These are phyloP conservation scores for Eutypella sp. DNA, from an alignment of 2,329 filamentous ascomycete species.

Conservation along the genomic window DNA sequence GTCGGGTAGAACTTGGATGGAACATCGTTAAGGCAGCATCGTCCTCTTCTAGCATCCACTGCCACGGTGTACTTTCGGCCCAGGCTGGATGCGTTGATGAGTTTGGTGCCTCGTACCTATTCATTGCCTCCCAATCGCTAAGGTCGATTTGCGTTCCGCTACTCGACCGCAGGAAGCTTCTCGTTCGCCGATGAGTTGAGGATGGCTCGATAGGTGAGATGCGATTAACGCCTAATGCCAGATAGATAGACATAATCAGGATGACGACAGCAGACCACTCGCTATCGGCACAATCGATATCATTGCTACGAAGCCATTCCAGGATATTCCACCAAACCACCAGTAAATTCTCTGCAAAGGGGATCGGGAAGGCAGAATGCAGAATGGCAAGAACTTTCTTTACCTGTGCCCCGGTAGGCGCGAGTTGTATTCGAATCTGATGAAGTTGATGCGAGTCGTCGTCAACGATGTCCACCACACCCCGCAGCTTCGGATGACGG, in stretches of 20 bases:
- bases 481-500: conserved; percentile 52
- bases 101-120: conserved; percentile 40
- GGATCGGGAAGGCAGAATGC: conserved; percentile 57
- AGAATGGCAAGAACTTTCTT: conserved; percentile 56
- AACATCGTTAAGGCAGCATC: conserved; percentile 26
- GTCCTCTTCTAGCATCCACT: conserved; percentile 62
- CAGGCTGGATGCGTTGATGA: conserved; percentile 48
- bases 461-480: conserved; percentile 63
- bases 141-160: conserved; percentile 26
- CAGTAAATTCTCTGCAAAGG: conserved; percentile 55
- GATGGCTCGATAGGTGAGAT: conserved; percentile 16
- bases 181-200: conserved; percentile 14
- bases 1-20: conserved; percentile 16
- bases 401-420: conserved; percentile 60
- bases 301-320: conserved; percentile 58
- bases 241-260: conserved; percentile 58
- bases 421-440: conserved; percentile 62
- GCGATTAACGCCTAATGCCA: conserved; percentile 47
- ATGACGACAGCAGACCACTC: conserved; percentile 69
- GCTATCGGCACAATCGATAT: conserved; percentile 40
- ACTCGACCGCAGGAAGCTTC: conserved; percentile 25
- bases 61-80: conserved; percentile 62
- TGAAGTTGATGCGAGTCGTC: conserved; percentile 54
- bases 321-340: conserved; percentile 70
- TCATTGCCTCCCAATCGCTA: conserved; percentile 43